phyloP scores from a whole-genome alignment of 768 basidiomycete genomes.

The Grammothele lineata region DNA sequence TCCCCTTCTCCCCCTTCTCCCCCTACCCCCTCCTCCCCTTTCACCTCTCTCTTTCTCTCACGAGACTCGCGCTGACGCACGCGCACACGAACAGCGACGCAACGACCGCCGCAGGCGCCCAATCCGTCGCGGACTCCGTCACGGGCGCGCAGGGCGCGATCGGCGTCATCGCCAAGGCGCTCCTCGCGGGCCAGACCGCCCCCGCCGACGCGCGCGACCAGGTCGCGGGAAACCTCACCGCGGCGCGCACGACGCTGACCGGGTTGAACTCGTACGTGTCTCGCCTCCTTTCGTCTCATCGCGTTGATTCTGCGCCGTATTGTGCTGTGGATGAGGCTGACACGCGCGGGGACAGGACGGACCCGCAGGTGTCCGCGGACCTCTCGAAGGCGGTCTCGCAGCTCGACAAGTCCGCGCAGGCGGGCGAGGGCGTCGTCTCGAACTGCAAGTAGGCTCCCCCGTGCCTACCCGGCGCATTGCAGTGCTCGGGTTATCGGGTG shows the following conservation, averaged over 20 bases:
- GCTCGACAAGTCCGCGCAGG: constrained; percentile 10
- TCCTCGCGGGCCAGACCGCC: constrained; percentile 20
- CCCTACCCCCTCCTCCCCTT: too few species aligned
- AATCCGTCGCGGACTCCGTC: constrained; percentile 5
- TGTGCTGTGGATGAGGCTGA: too few species aligned
- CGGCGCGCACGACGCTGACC: constrained; percentile 6
- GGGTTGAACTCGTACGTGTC: constrained; percentile 9
- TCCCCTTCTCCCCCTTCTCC: background rate
- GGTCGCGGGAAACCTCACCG: constrained; percentile 17
- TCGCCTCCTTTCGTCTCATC: too few species aligned
- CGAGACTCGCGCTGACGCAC: too few species aligned
- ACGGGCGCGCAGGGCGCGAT: constrained; percentile 16
- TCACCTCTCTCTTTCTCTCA: too few species aligned
- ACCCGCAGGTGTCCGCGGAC: constrained; percentile 1
- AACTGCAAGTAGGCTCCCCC: constrained; percentile 23
- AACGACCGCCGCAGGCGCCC: background rate
- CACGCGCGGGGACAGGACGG: constrained; percentile 6
- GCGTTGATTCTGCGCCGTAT: background rate
- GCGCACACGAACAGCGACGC: constrained; percentile 7
- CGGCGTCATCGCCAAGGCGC: constrained; percentile 19
- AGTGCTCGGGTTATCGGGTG: constrained; percentile 1
- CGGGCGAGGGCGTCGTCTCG: constrained; percentile 19
- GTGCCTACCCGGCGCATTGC: background rate
- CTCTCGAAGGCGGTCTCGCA: constrained; percentile 16
- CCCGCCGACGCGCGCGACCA: constrained; percentile 22